A percentile compares a stretch with the other conserved stretches of the same genome.
Evolutionary conservation across 1,284 basidiomycete genomes (phyloP).

Genomic region (Naganishia albida): DNA sequence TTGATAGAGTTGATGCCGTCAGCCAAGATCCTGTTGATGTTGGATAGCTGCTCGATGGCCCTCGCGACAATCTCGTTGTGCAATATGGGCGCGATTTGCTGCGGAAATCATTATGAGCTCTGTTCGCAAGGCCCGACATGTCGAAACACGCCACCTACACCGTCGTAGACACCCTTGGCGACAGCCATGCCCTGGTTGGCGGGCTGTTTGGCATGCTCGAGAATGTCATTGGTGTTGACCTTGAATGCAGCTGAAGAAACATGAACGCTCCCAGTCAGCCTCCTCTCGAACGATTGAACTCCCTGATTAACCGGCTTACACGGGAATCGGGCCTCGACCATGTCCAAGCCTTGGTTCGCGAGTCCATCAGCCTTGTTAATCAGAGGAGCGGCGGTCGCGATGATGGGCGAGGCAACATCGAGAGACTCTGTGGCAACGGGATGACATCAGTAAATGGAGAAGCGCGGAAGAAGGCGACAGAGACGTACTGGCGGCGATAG

Average conservation of each 20-base stretch:
- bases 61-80: slow-evolving; percentile 31
- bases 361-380: slow-evolving; percentile 50
- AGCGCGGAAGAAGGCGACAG: neutral
- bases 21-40: slow-evolving; percentile 29
- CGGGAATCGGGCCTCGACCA: slow-evolving; percentile 51
- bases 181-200: slow-evolving; percentile 23
- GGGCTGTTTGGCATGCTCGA: slow-evolving; percentile 49
- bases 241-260: slow-evolving; percentile 49
- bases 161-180: slow-evolving; percentile 51
- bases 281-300: slow-evolving; percentile 11
- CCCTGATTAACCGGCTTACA: slow-evolving; percentile 40
- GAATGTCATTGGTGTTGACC: slow-evolving; percentile 51
- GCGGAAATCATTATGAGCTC: neutral
- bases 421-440: slow-evolving; percentile 42
- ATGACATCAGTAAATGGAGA: neutral
- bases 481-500: slow-evolving; percentile 47
- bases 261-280: neutral
- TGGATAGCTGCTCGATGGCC: slow-evolving; percentile 31
- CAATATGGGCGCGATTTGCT: slow-evolving; percentile 30
- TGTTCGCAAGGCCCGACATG: neutral
- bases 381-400: slow-evolving; percentile 49
- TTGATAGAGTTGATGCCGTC: slow-evolving; percentile 23
- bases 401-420: slow-evolving; percentile 49
- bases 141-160: slow-evolving; percentile 36
- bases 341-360: slow-evolving; percentile 52